Percentiles rank a stretch among this genome's conserved stretches.
phyloP scores from a whole-genome alignment of 1,284 basidiomycete species.

The Coniferiporia sulphurascens region DNA sequence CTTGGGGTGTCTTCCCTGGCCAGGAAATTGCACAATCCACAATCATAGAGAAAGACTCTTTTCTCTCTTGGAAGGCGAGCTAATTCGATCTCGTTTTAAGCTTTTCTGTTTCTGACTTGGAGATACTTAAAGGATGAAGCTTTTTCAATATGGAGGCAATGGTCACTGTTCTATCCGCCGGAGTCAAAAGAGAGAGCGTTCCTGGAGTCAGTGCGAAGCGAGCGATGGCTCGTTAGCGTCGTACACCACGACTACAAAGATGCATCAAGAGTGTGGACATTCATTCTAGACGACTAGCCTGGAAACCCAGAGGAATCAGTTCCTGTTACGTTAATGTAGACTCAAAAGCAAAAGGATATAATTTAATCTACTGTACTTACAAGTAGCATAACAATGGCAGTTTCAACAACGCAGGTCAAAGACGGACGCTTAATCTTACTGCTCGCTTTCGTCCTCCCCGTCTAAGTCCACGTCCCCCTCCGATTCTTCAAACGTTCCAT shows the following conservation, averaged over 20 bases:
- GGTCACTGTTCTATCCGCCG: conserved; percentile 85
- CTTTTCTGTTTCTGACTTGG: not conserved
- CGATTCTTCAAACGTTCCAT: conserved; percentile 33
- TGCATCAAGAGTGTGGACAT: conserved; percentile 78
- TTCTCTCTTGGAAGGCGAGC: conserved; percentile 85
- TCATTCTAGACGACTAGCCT: conserved; percentile 49
- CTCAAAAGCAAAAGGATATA: conserved; percentile 4
- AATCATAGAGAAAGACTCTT: conserved; percentile 92
- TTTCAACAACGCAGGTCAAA: not conserved
- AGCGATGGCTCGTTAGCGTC: conserved; percentile 89
- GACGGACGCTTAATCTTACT: not conserved
- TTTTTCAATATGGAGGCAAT: conserved; percentile 94
- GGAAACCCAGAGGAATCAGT: not conserved
- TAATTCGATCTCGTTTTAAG: conserved; percentile 2
- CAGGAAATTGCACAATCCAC: conserved; percentile 96
- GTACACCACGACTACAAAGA: conserved; percentile 94
- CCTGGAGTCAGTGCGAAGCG: conserved; percentile 66
- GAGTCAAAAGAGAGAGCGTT: conserved; percentile 68
- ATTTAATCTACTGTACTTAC: not conserved
- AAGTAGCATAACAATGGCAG: not conserved
- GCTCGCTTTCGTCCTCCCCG: conserved; percentile 27
- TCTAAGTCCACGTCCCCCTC: conserved; percentile 39
- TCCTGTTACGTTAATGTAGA: not conserved
- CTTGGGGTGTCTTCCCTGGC: conserved; percentile 98
- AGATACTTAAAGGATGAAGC: conserved; percentile 75